A percentile compares a stretch with the other conserved stretches of the same genome.
These are phyloP conservation scores for Carpinus viminea DNA, from an alignment of 306 rosid genomes.

Conservation along the genomic window DNA sequence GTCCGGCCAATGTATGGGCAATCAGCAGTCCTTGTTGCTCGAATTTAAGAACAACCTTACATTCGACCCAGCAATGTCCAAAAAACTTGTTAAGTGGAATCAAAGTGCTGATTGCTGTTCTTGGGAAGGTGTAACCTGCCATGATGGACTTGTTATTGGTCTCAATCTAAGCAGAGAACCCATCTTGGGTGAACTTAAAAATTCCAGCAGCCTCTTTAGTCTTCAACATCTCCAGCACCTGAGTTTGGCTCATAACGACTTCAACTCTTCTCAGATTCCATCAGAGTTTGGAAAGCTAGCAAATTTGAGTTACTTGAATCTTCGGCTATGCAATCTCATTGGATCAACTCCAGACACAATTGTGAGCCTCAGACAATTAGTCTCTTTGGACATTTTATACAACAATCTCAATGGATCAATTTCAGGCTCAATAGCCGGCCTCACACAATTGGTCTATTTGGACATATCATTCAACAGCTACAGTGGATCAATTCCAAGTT, in stretches of 20 bases:
- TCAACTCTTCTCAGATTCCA: neutral
- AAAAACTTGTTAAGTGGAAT: neutral
- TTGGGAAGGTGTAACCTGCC: neutral
- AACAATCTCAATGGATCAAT: too few species aligned
- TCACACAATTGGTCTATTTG: constrained; percentile 28
- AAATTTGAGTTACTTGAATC: neutral
- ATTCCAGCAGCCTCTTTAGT: too few species aligned
- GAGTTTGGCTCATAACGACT: too few species aligned
- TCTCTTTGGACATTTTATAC: too few species aligned
- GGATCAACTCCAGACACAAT: constrained; percentile 26
- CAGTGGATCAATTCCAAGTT: constrained; percentile 31
- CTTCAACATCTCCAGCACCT: too few species aligned
- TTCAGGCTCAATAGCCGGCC: constrained; percentile 15
- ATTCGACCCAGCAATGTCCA: too few species aligned
- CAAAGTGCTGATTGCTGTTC: neutral
- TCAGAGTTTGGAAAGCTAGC: neutral
- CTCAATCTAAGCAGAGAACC: constrained; percentile 2
- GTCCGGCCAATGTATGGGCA: too few species aligned
- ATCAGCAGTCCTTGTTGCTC: too few species aligned
- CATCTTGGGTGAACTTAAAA: constrained; percentile 5
- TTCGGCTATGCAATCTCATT: constrained; percentile 27
- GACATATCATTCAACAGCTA: neutral
- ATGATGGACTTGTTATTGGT: too few species aligned
- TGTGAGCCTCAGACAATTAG: too few species aligned
- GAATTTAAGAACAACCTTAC: too few species aligned